Evolutionary conservation across 345 rosid species (phyloP).

Genomic region (Punica granatum): DNA sequence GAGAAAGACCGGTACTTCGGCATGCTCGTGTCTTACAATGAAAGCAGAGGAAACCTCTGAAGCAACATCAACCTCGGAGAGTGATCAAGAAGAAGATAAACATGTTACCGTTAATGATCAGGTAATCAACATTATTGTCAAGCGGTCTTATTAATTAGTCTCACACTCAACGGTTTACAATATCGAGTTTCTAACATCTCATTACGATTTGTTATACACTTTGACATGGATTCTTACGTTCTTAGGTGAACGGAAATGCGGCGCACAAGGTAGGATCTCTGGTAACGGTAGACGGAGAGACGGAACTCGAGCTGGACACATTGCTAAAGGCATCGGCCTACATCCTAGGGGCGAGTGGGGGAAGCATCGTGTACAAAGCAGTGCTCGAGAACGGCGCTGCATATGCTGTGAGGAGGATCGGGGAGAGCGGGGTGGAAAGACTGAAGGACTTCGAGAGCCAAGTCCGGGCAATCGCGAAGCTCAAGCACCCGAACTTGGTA

Average conservation of each 20-base stretch:
- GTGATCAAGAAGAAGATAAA: conserved; percentile 35
- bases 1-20: conserved; percentile 17
- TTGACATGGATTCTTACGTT: neutral
- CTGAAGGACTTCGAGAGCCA: conserved; percentile 69
- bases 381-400: conserved; percentile 61
- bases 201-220: no score
- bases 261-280: conserved; percentile 35
- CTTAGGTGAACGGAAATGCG: neutral
- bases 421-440: conserved; percentile 45
- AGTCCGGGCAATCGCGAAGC: conserved; percentile 49
- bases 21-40: conserved; percentile 48
- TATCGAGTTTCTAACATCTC: no score
- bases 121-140: no score
- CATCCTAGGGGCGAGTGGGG: conserved; percentile 52
- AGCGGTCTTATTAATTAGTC: no score
- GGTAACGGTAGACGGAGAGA: conserved; percentile 63
- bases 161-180: no score
- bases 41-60: conserved; percentile 46
- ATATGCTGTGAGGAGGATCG: conserved; percentile 82
- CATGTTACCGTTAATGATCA: neutral
- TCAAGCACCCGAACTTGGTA: conserved; percentile 73
- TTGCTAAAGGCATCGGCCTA: conserved; percentile 81
- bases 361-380: conserved; percentile 78
- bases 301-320: conserved; percentile 61
- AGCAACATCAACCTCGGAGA: conserved; percentile 40